A percentile compares a stretch with the other conserved stretches of the same genome.
Conservation (phyloP, 2,329 filamentous ascomycete genomes). For the Fusarium denticulatum region DNA sequence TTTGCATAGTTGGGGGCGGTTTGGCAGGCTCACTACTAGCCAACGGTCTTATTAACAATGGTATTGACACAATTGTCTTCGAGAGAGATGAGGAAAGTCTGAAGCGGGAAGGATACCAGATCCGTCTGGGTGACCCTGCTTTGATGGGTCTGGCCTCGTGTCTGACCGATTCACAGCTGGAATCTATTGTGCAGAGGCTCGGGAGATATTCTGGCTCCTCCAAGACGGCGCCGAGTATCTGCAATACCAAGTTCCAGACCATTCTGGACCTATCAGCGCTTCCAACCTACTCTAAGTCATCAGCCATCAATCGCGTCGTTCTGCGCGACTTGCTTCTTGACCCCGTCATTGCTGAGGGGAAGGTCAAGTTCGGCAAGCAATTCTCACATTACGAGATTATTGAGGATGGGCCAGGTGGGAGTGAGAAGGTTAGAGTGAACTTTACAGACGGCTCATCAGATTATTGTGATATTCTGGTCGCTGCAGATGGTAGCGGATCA, state of each 20-base stretch:
- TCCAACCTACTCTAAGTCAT: neutral
- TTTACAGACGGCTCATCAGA: neutral
- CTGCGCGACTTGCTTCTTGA: neutral
- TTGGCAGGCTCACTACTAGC: neutral
- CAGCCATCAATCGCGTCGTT: neutral
- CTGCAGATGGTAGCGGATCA: neutral
- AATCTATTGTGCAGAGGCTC: neutral
- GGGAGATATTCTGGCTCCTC: neutral
- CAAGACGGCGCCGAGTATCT: neutral
- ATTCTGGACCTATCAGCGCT: neutral
- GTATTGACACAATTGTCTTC: neutral
- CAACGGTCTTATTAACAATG: neutral
- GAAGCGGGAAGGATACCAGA: neutral
- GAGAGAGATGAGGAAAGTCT: neutral
- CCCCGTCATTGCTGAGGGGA: neutral
- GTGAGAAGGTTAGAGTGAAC: neutral
- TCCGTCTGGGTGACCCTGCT: neutral
- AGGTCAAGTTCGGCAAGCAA: neutral
- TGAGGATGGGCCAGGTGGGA: rapidly evolving
- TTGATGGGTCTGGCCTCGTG: neutral
- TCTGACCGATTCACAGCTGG: neutral
- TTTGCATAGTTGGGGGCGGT: neutral
- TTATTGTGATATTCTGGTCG: neutral
- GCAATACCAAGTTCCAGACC: neutral
- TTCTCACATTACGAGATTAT: neutral